Conservation (phyloP, 345 rosid species). For the Lagerstroemia speciosa region DNA sequence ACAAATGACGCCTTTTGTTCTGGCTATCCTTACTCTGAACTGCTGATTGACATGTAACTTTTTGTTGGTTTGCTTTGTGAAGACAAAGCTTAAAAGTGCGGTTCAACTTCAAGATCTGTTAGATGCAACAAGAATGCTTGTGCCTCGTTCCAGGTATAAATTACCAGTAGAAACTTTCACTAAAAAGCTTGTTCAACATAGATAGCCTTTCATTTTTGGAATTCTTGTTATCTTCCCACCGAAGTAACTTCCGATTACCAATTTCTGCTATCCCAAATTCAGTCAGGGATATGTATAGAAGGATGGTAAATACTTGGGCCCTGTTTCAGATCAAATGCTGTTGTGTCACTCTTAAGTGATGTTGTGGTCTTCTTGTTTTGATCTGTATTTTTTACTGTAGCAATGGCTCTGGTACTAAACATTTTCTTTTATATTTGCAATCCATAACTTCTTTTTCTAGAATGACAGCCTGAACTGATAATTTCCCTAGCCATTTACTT, state of each 20-base stretch:
- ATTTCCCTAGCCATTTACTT: background rate
- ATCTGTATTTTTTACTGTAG: background rate
- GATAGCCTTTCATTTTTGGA: background rate
- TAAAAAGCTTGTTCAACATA: too few species aligned
- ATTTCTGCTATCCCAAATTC: background rate
- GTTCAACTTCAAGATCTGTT: conserved; percentile 92
- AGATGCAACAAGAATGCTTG: conserved; percentile 93
- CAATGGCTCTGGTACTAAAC: background rate
- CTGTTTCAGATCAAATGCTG: background rate
- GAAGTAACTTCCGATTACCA: background rate
- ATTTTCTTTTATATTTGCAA: too few species aligned
- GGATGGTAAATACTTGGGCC: background rate
- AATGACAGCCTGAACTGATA: background rate
- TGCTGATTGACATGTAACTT: conserved; percentile 4
- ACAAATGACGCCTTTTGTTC: background rate
- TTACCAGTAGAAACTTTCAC: background rate
- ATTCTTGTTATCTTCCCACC: background rate
- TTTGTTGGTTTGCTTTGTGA: conserved; percentile 14
- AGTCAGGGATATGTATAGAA: background rate
- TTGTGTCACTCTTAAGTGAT: background rate
- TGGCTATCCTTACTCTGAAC: background rate
- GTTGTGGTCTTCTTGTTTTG: background rate
- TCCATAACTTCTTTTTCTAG: too few species aligned
- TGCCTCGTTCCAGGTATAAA: conserved; percentile 92
- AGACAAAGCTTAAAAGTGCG: conserved; percentile 98